Evolutionary conservation across 179 eudicot species (phyloP).

Genomic region (Monotropa hypopitys): DNA sequence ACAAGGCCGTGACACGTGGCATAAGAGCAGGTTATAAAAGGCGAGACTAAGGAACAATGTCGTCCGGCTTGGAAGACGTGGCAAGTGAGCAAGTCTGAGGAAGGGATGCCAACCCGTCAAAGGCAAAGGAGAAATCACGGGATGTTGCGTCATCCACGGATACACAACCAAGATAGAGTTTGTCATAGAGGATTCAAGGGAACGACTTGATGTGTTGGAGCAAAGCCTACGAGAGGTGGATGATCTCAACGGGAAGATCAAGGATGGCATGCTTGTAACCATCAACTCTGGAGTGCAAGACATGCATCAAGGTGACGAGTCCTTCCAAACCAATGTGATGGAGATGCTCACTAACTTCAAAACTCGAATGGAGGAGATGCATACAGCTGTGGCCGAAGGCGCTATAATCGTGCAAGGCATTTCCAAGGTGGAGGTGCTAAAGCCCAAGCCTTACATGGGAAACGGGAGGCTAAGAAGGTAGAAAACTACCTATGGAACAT

Average conservation of each 20-base stretch:
- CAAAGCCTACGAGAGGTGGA: background rate
- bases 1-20: background rate
- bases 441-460: too few relatives aligned
- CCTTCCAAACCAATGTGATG: constrained; percentile 1
- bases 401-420: too few relatives aligned
- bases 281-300: background rate
- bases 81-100: background rate
- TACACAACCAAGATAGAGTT: background rate
- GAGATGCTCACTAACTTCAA: background rate
- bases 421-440: too few relatives aligned
- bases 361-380: background rate
- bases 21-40: background rate
- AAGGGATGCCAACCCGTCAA: background rate
- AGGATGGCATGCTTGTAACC: background rate
- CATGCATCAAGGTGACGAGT: background rate
- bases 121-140: background rate
- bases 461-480: too few relatives aligned
- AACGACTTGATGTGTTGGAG: background rate
- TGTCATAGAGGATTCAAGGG: background rate
- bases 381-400: too few relatives aligned
- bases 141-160: background rate
- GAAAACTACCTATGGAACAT: too few relatives aligned
- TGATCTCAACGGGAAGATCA: background rate
- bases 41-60: background rate
- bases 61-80: background rate